These are phyloP conservation scores for Bipolaris bicolor DNA, from an alignment of 2,329 filamentous ascomycete species.

Conservation along the genomic window DNA sequence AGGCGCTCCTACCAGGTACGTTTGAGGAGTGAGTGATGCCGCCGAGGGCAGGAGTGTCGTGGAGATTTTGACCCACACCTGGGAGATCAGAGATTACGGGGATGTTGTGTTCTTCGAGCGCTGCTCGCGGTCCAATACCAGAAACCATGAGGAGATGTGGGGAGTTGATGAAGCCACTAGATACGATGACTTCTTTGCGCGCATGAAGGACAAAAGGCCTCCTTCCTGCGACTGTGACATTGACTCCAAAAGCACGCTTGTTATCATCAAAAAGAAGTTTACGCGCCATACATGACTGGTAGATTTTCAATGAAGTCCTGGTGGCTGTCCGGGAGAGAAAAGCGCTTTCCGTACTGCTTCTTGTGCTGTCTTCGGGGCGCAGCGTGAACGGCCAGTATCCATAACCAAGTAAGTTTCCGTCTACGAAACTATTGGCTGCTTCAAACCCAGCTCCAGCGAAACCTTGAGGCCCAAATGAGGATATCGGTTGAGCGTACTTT, in stretches of 20 bases:
- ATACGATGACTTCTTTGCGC: constrained; percentile 12
- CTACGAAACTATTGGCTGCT: constrained; percentile 10
- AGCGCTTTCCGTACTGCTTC: constrained; percentile 12
- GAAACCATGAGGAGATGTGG: constrained; percentile 14
- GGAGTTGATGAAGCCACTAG: constrained; percentile 7
- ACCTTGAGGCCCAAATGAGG: constrained; percentile 14
- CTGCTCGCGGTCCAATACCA: constrained; percentile 11
- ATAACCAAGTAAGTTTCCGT: constrained; percentile 10
- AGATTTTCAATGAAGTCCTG: constrained; percentile 13
- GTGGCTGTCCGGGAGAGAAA: constrained; percentile 9
- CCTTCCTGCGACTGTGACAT: constrained; percentile 10
- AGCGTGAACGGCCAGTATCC: constrained; percentile 14
- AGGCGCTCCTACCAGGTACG: constrained; percentile 11
- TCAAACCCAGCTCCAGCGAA: constrained; percentile 12
- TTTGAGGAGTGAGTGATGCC: constrained; percentile 6
- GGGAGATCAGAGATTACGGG: constrained; percentile 8
- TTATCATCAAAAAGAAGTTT: constrained; percentile 10
- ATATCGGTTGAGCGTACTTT: constrained; percentile 16
- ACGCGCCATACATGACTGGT: constrained; percentile 13
- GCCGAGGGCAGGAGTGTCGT: constrained; percentile 8
- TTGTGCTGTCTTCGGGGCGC: constrained; percentile 10
- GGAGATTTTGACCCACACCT: constrained; percentile 11
- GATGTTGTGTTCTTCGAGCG: constrained; percentile 8
- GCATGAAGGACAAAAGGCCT: constrained; percentile 7
- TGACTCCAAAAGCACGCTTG: constrained; percentile 10